Base-by-base conservation (phyloP, 345 rosid genomes). In the Citrus glauca region DNA sequence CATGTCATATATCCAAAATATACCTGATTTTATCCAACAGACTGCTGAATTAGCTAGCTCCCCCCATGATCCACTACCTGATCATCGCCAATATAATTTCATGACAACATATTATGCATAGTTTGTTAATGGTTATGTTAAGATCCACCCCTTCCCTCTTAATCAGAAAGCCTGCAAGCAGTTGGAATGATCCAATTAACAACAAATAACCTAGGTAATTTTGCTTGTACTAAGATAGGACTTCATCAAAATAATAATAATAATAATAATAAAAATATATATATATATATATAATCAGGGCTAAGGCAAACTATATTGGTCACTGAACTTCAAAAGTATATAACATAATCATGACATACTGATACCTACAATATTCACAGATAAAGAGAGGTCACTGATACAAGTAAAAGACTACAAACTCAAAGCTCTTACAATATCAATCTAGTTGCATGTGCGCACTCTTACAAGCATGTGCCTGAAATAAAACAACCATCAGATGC, bases 321-420 rank as follows among this genome's bases (percentile, higher is more conserved):
- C 65, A 50, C 69, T 72, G 73, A 77, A 79, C 60, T 66, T 82
- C 70, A 56, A 35, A 79, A 79, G 84, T 82, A 67, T 78, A 69
- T 77, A 79, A 83, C 79, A 81, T 76, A 81, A 78, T 79, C 87
- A 73, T 73, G 77, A 74, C 82, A 86, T 66, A 55, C 78, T 81
- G 82, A 79, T 79, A 77, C 81, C 90, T 88, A 88, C 84, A 82
- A 81, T 88, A 89, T 89, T 84, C 91, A 89, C 92, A 89, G 81
- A 80, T 68, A 71, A 63, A 73, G 73, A 73, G 71, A 75, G 74
- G 80, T 78, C 77, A 60, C 75, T 61, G 79, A 73, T 80, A 81
- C 13, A 78, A 78, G 85, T 50, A 79, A 80, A 85, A 16, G 77
- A 77, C 87, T 85, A 76, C 77, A 81, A 84, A 80, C 82, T 80